phyloP scores from a whole-genome alignment of 345 rosid species.

The Camelina sativa region DNA sequence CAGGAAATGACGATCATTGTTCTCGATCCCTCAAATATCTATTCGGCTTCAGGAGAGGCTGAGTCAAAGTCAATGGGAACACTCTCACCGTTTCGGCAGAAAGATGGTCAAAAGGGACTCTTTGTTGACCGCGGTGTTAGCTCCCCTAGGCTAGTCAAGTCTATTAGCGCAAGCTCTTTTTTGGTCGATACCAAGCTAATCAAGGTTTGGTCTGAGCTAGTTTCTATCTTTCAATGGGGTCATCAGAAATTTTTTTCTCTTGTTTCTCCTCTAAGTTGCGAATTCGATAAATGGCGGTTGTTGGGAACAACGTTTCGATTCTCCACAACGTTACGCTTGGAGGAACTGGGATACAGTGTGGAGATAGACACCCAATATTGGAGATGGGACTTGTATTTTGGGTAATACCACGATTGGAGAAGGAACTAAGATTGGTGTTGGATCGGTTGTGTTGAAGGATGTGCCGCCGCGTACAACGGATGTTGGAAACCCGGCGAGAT shows the following conservation, averaged over 20 bases:
- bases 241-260: neutral
- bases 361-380: constrained; percentile 95
- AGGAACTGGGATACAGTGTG: constrained; percentile 81
- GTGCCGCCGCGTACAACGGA: constrained; percentile 84
- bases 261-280: neutral
- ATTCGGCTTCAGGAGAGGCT: constrained; percentile 51
- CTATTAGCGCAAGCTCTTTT: constrained; percentile 69
- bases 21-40: constrained; percentile 27
- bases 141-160: constrained; percentile 88
- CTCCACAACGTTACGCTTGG: constrained; percentile 90
- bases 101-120: constrained; percentile 84
- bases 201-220: constrained; percentile 62
- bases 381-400: constrained; percentile 90
- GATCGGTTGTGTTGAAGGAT: constrained; percentile 85
- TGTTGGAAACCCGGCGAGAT: constrained; percentile 89
- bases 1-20: constrained; percentile 40
- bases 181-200: constrained; percentile 65
- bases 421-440: constrained; percentile 93
- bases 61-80: constrained; percentile 83
- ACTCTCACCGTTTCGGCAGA: constrained; percentile 70
- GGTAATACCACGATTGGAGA: constrained; percentile 85
- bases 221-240: constrained; percentile 17
- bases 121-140: constrained; percentile 99
- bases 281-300: constrained; percentile 62
- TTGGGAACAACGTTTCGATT: constrained; percentile 87